These are phyloP conservation scores for Vanrija sp. DNA, from an alignment of 1,284 basidiomycete genomes.

Conservation along the genomic window DNA sequence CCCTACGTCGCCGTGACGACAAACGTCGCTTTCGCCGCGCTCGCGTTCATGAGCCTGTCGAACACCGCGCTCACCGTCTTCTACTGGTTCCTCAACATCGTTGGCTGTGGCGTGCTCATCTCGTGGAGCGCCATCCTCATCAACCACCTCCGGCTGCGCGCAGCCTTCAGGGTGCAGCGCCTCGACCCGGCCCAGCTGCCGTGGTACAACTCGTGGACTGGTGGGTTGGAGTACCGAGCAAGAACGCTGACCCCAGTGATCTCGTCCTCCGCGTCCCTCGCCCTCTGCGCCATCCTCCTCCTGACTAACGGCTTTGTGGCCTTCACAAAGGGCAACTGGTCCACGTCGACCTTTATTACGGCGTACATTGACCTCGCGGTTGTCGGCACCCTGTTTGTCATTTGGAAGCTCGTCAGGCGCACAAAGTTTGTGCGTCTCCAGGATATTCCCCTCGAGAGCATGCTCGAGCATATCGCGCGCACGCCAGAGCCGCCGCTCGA, in stretches of 20 bases:
- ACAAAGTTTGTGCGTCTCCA: conserved; percentile 13
- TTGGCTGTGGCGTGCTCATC: conserved; percentile 28
- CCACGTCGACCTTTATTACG: conserved; percentile 17
- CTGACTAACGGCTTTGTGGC: conserved; percentile 21
- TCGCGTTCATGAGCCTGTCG: conserved; percentile 61
- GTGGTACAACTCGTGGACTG: conserved; percentile 28
- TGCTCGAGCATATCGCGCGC: conserved; percentile 13
- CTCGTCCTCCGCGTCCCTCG: conserved; percentile 13
- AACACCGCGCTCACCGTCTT: conserved; percentile 63
- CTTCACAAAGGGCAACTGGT: conserved; percentile 26
- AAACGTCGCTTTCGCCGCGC: conserved; percentile 55
- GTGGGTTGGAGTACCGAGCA: conserved; percentile 10
- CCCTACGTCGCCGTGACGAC: conserved; percentile 39
- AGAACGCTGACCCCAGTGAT: conserved; percentile 6
- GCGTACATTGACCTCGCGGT: conserved; percentile 29
- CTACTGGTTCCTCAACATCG: conserved; percentile 62
- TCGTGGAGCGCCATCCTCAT: conserved; percentile 26
- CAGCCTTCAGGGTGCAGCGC: conserved; percentile 13
- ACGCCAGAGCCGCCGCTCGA: conserved; percentile 10
- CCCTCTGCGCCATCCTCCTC: conserved; percentile 17
- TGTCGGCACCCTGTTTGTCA: conserved; percentile 7
- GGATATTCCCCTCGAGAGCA: conserved; percentile 19
- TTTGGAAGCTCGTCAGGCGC: conserved; percentile 22
- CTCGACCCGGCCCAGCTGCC: conserved; percentile 15
- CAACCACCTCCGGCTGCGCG: conserved; percentile 21